Base-by-base conservation (phyloP, 2,329 filamentous ascomycete genomes). In the Penicillium italicum region DNA sequence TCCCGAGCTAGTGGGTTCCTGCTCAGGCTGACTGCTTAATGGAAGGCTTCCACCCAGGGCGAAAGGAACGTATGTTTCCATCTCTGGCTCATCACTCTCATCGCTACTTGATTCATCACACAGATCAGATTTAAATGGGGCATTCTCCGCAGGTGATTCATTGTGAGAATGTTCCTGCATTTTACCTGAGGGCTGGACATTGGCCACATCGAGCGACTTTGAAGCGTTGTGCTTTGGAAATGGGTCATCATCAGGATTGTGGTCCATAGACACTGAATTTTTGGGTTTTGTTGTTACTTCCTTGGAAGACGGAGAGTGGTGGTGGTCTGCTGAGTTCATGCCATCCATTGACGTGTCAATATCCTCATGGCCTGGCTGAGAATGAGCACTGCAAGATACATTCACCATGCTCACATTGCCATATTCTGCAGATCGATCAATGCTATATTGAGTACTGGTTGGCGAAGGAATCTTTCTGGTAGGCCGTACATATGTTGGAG, bases 11-110 rank as follows among this genome's bases (percentile, higher is more conserved):
- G 46, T 54, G 11, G 61, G 24, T 24, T 61, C 65, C 30, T 61
- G 58, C 40, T 66, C 65, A 7, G 51, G 46, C 22, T 69, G 69
- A 53, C 62, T 68, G 49, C 52, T 52, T 46, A 57, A 54, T 26
- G 67, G 70, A 20, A 64, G 56, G 31, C 48, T 59, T 34, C 57
- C 57, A 10, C 59, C 63, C 5, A 74, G 62, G 20, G 69, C 66
- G 48, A 59, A 62, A 20, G 72, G 72, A n/a, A 74, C 58, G 50
- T 66, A 67, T 14, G 65, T 66, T 45, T 73, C 71, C 72, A 74
- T 73, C 22, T 67, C 61, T 7, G 69, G 69, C 7, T 73, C 71
- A 6, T 72, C 68, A 44, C 68, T 69, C 46, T 66, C 63, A 33
- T 50, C 49, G 38, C 63, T 62, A 38, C 47, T 51, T 18, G 58